Evolutionary conservation across 2,329 filamentous ascomycete species (phyloP), one percentile per base, ranked within the genome.

Genomic region (Talaromyces sp.): DNA sequence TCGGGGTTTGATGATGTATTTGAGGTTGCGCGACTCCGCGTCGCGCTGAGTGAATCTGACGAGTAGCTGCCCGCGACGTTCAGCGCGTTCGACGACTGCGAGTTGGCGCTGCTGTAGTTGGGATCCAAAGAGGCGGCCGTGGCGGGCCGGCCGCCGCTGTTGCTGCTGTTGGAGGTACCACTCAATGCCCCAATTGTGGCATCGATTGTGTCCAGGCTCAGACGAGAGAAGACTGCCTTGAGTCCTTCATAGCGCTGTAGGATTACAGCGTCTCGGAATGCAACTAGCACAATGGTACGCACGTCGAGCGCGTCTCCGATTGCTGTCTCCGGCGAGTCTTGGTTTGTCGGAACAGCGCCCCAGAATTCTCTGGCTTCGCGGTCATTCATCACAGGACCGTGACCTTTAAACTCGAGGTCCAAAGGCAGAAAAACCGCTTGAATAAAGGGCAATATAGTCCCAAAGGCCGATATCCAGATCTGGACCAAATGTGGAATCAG

Each of bases 391-490:
- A 98, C 84, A 0, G 86, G 81, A 17, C 95, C 95, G 53, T 84
- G 84, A 6, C 93, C 95, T 58, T 91, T 88, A 71, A 99, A 96
- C 72, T 99, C 95, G 11, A 96, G 84, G 70, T 99, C 95, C 1
- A 99, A 79, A 0, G 93, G 95, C 1, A 99, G 79, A 71, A 99
- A 97, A 0, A 97, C 93, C 1, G 93, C 92, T 77, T 98, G 93
- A 68, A 99, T 87, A 70, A 96, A 98, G 0, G 95, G 95, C 5
- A 98, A 77, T 41, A 98, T 90, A 7, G 86, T 89, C 2, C 91
- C 93, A 69, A 97, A 97, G 0, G 95, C 93, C 53, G 95, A 87
- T 62, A 96, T 85, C 95, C 95, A 99, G 70, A 97, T 87, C 71
- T 96, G 91, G 2, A 97, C 93, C 0, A 99, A 81, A 59, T 91